These are phyloP conservation scores for Takakia lepidozioides DNA, from an alignment of 225 moss, liverwort and hornwort species.

Conservation along the genomic window DNA sequence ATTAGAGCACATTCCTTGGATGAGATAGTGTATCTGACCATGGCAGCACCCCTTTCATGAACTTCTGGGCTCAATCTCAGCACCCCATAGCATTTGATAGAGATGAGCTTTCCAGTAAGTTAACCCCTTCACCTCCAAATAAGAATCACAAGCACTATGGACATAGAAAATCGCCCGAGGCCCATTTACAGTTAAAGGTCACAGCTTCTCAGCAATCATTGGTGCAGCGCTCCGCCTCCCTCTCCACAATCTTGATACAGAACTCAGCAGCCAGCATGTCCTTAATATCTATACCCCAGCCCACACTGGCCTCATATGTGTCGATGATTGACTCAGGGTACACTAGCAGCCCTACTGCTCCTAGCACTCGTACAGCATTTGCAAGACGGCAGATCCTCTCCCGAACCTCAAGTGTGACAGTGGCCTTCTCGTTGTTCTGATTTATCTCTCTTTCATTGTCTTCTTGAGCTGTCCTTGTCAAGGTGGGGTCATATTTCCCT, in stretches of 20 bases:
- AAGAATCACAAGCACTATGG: no score
- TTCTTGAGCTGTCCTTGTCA: no score
- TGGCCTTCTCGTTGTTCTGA: slow-evolving; percentile 8
- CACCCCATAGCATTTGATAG: no score
- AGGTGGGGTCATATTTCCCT: not conserved
- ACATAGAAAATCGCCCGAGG: no score
- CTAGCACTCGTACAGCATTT: slow-evolving; percentile 73
- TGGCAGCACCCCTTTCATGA: no score
- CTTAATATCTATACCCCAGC: slow-evolving; percentile 39
- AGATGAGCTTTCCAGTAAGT: no score
- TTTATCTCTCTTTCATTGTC: not conserved
- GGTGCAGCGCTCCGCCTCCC: slow-evolving; percentile 65
- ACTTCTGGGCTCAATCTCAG: no score
- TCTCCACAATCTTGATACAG: slow-evolving; percentile 58
- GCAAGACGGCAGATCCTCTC: slow-evolving; percentile 83
- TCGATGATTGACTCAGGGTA: slow-evolving; percentile 65
- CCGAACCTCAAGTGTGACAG: slow-evolving; percentile 50
- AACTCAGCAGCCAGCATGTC: slow-evolving; percentile 73
- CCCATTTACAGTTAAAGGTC: no score
- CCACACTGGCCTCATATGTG: slow-evolving; percentile 65
- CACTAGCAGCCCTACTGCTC: slow-evolving; percentile 62
- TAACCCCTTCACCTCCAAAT: no score
- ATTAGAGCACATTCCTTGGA: no score
- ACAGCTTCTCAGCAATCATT: no score
- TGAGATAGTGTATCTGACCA: no score